phyloP scores from a whole-genome alignment of 371 early-diverging fungal species.

The Circinella umbellata region DNA sequence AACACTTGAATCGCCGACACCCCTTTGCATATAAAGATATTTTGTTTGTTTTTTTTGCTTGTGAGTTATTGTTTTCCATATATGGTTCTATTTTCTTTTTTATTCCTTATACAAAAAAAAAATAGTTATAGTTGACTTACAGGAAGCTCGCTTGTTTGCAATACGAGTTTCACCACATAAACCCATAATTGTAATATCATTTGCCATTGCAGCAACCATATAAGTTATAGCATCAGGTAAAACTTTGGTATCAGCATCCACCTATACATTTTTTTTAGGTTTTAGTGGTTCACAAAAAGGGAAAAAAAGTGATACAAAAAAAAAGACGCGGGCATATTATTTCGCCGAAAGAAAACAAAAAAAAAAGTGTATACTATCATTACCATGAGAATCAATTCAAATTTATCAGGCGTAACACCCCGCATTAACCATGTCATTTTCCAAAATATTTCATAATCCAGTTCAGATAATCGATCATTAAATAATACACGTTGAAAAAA shows the following conservation, averaged over 20 bases:
- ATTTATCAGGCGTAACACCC: conserved; percentile 92
- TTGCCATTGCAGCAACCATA: conserved; percentile 84
- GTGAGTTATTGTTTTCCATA: not conserved
- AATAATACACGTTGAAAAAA: conserved; percentile 93
- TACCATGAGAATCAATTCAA: conserved; percentile 89
- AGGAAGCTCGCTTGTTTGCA: conserved; percentile 78
- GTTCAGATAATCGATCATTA: conserved; percentile 91
- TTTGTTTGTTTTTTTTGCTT: not conserved
- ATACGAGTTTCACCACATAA: conserved; percentile 88
- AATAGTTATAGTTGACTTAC: conserved; percentile 79
- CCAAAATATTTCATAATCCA: conserved; percentile 97
- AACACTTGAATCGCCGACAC: conserved; percentile 73
- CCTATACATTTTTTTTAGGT: conserved; percentile 26
- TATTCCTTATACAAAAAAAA: no score
- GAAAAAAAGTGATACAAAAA: not conserved
- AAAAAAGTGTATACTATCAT: not conserved
- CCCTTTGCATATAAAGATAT: conserved; percentile 29
- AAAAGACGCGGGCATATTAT: not conserved
- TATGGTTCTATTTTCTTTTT: not conserved
- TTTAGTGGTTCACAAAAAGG: no score
- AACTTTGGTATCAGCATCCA: conserved; percentile 96
- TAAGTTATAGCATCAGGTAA: conserved; percentile 75
- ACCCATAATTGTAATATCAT: conserved; percentile 83
- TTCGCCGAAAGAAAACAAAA: not conserved
- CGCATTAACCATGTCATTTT: conserved; percentile 82